These are phyloP conservation scores for Paratinospora sagittata DNA, from an alignment of 164 flowering plant genomes.

Conservation along the genomic window DNA sequence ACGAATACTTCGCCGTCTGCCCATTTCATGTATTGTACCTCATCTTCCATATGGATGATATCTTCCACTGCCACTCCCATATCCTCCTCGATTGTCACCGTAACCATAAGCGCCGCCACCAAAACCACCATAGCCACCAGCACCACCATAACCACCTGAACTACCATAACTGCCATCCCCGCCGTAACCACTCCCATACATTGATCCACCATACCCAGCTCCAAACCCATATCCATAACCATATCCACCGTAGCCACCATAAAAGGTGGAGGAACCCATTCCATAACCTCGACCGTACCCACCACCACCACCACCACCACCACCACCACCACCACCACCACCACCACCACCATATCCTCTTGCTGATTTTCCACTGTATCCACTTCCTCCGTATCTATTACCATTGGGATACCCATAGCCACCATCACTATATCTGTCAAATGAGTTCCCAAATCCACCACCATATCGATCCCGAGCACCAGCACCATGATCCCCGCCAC, in stretches of 20 bases:
- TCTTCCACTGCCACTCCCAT: slow-evolving; percentile 30
- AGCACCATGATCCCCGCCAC: slow-evolving; percentile 29
- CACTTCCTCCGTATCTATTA: slow-evolving; percentile 21
- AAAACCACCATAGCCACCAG: slow-evolving; percentile 20
- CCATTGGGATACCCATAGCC: slow-evolving; percentile 28
- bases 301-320: slow-evolving; percentile 3
- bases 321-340: slow-evolving; percentile 1
- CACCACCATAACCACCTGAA: slow-evolving; percentile 12
- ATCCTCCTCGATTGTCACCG: slow-evolving; percentile 14
- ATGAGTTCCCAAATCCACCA: slow-evolving; percentile 24
- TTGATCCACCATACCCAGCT: background rate
- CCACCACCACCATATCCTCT: slow-evolving; percentile 20
- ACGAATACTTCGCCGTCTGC: background rate
- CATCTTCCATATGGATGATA: slow-evolving; percentile 41
- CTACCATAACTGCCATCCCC: no score
- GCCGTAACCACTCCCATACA: slow-evolving; percentile 2
- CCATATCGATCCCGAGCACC: slow-evolving; percentile 19
- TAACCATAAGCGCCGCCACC: slow-evolving; percentile 11
- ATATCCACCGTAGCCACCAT: background rate
- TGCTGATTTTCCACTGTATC: slow-evolving; percentile 16
- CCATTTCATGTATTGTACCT: background rate
- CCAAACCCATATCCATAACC: background rate
- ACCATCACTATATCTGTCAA: slow-evolving; percentile 29
- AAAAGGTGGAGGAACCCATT: background rate
- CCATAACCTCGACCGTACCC: slow-evolving; percentile 1